Conservation (phyloP, 2,329 filamentous ascomycete genomes). For the Arthrobotrys sphaeroides region DNA sequence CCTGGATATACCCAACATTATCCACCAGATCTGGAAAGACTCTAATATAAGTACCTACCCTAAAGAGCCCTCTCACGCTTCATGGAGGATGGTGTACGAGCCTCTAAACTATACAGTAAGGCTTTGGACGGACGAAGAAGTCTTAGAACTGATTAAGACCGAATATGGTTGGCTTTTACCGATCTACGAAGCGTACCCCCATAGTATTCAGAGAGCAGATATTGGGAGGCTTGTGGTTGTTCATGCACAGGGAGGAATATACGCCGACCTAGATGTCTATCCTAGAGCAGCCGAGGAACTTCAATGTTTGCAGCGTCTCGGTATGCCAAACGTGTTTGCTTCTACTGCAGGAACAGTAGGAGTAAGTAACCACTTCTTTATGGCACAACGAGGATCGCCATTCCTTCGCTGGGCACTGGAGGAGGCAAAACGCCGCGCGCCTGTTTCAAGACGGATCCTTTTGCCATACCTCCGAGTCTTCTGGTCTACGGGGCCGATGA, state of each 20-base stretch:
- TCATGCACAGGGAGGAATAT: conserved; percentile 55
- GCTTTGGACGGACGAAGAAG: conserved; percentile 55
- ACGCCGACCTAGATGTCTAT: conserved; percentile 55
- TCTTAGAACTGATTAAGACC: conserved; percentile 47
- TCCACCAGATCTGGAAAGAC: conserved; percentile 55
- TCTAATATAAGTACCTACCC: conserved; percentile 44
- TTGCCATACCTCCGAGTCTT: conserved; percentile 56
- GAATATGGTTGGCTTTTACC: conserved; percentile 55
- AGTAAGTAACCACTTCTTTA: conserved; percentile 57
- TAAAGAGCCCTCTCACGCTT: conserved; percentile 8
- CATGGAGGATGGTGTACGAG: conserved; percentile 28
- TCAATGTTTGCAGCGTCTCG: conserved; percentile 52
- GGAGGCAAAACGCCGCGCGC: conserved; percentile 53
- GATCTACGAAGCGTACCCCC: conserved; percentile 53
- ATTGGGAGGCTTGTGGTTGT: conserved; percentile 55
- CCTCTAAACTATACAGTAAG: conserved; percentile 54
- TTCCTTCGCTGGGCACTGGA: conserved; percentile 53
- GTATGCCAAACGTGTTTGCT: conserved; percentile 53
- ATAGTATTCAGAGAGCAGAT: conserved; percentile 56
- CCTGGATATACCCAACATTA: conserved; percentile 43
- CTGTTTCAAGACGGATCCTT: conserved; percentile 30
- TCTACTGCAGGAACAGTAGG: conserved; percentile 46
- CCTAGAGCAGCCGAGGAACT: conserved; percentile 42
- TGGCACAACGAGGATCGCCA: conserved; percentile 51
- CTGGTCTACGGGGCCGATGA: conserved; percentile 56